Percentiles rank a stretch among this genome's conserved stretches.
phyloP scores from a whole-genome alignment of 208 protist genomes.

The Trypanosoma vivax region DNA sequence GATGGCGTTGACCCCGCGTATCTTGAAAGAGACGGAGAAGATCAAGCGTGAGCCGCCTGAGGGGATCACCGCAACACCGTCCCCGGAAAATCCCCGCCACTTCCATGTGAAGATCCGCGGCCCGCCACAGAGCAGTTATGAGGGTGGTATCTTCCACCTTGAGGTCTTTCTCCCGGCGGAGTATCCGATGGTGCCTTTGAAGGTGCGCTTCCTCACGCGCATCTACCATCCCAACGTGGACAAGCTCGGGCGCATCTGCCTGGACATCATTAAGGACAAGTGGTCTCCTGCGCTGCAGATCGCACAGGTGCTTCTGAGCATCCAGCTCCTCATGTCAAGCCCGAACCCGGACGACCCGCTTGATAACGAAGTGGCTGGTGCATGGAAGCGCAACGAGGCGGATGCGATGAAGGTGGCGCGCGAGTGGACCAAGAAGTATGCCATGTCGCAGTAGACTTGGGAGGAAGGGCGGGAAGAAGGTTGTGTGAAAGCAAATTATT shows the following conservation, averaged over 20 bases:
- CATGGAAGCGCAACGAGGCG: constrained; percentile 79
- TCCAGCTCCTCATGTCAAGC: constrained; percentile 99
- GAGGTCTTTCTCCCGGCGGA: constrained; percentile 84
- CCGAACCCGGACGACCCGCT: constrained; percentile 99
- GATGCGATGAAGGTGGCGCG: constrained; percentile 58
- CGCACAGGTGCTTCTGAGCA: constrained; percentile 98
- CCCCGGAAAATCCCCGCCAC: constrained; percentile 75
- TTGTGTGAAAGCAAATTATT: too few species aligned
- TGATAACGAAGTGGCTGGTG: constrained; percentile 96
- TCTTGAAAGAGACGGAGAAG: constrained; percentile 90
- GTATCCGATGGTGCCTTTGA: constrained; percentile 96
- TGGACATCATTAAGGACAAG: constrained; percentile 99
- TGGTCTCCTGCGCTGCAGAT: constrained; percentile 99
- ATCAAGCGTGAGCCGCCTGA: constrained; percentile 82
- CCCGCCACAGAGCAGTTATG: constrained; percentile 86
- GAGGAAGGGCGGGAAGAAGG: too few species aligned
- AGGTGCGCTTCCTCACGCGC: constrained; percentile 97
- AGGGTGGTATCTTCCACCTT: constrained; percentile 82
- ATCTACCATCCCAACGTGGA: constrained; percentile 99
- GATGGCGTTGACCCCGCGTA: constrained; percentile 77
- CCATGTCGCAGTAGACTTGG: constrained; percentile 12
- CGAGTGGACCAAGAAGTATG: constrained; percentile 81
- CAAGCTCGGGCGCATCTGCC: constrained; percentile 96
- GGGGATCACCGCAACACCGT: constrained; percentile 81
- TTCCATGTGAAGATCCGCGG: constrained; percentile 87